These are phyloP conservation scores for Termitomyces sp. DNA, from an alignment of 768 basidiomycete genomes.

Conservation along the genomic window DNA sequence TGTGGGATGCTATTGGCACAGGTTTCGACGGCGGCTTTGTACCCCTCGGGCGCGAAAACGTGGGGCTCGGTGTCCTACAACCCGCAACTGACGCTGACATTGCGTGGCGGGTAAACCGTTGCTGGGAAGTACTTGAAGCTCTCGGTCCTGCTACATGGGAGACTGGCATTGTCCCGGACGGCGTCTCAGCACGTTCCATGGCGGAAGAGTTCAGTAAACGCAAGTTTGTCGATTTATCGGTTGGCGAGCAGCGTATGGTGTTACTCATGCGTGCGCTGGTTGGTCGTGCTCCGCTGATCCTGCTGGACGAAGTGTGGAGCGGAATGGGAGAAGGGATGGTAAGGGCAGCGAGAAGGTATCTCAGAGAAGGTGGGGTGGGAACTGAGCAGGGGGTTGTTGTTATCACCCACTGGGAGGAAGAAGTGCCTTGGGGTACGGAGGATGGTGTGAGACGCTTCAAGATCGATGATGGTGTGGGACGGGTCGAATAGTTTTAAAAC, in stretches of 20 bases:
- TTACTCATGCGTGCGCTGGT: constrained; percentile 86
- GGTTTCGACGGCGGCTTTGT: constrained; percentile 89
- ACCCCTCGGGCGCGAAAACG: constrained; percentile 34
- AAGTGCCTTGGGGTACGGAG: constrained; percentile 72
- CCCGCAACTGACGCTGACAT: constrained; percentile 24
- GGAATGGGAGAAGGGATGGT: constrained; percentile 88
- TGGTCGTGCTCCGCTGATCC: constrained; percentile 61
- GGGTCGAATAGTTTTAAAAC: background rate
- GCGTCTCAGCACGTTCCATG: background rate
- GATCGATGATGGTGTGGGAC: constrained; percentile 26
- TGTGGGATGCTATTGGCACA: constrained; percentile 78
- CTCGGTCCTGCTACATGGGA: constrained; percentile 60
- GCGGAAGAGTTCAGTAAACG: constrained; percentile 39
- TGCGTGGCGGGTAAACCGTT: constrained; percentile 31
- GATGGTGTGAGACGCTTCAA: constrained; percentile 43
- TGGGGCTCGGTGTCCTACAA: constrained; percentile 41
- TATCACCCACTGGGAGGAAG: constrained; percentile 88
- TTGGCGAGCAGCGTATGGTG: constrained; percentile 75
- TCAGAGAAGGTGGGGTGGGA: constrained; percentile 47
- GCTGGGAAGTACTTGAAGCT: constrained; percentile 52
- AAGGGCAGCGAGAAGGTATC: constrained; percentile 50
- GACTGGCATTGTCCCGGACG: background rate
- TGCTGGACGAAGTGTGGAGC: constrained; percentile 91
- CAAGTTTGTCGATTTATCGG: constrained; percentile 59
- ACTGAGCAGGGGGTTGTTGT: constrained; percentile 73